These are phyloP conservation scores for Ogataea nitratoaversa DNA, from an alignment of 805 yeast genomes.

Conservation along the genomic window DNA sequence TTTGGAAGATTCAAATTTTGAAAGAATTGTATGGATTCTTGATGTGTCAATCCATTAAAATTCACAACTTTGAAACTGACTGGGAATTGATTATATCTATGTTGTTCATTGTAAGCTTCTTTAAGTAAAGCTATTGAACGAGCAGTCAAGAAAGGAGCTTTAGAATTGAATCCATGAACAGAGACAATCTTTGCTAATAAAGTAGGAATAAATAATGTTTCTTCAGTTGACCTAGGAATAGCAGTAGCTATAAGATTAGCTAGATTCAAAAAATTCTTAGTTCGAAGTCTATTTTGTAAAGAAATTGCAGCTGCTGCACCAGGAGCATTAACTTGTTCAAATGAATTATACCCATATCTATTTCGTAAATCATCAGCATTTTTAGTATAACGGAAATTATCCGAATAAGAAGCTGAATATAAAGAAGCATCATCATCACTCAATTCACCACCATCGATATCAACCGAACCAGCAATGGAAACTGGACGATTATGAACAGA, in stretches of 20 bases:
- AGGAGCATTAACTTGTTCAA: constrained; percentile 69
- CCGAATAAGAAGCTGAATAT: constrained; percentile 22
- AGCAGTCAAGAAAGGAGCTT: constrained; percentile 67
- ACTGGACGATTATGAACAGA: constrained; percentile 61
- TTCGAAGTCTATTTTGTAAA: constrained; percentile 39
- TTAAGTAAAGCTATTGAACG: constrained; percentile 67
- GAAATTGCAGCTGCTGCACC: constrained; percentile 71
- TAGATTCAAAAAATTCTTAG: constrained; percentile 41
- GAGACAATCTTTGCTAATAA: constrained; percentile 65
- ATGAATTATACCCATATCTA: constrained; percentile 33
- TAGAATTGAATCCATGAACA: constrained; percentile 66
- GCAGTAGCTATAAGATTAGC: constrained; percentile 65
- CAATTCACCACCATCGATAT: constrained; percentile 41
- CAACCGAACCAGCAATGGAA: constrained; percentile 59
- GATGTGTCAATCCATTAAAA: constrained; percentile 33
- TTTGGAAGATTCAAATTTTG: constrained; percentile 42
- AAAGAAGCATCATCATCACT: constrained; percentile 43
- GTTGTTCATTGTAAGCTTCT: constrained; percentile 37
- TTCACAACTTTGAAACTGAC: constrained; percentile 33
- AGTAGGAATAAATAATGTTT: constrained; percentile 70
- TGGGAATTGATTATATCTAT: constrained; percentile 27
- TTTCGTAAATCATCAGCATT: constrained; percentile 22
- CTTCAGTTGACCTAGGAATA: constrained; percentile 74
- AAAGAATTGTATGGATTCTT: constrained; percentile 46
- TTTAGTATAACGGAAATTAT: constrained; percentile 15